Conservation (phyloP, 352 stramenopile species). For the Pythium periplocum region DNA sequence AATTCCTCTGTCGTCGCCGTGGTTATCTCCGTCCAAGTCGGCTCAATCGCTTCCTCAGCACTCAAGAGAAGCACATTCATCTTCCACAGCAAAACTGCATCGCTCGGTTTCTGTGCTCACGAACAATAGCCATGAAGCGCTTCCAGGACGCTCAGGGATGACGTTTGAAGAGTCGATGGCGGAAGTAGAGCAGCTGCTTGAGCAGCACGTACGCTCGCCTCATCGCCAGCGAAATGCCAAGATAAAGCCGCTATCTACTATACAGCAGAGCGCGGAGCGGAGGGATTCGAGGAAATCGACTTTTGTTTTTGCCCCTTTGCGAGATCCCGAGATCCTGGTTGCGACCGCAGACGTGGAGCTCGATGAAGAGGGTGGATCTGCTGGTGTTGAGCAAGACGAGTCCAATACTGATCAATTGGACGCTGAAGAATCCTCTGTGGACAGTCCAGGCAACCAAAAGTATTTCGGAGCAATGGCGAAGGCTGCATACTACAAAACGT, state of each 20-base stretch:
- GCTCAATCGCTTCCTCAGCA: too few species aligned
- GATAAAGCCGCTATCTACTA: conserved; percentile 12
- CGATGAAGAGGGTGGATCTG: conserved; percentile 14
- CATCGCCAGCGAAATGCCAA: conserved; percentile 16
- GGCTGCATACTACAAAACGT: conserved; percentile 48
- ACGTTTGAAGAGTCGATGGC: conserved; percentile 36
- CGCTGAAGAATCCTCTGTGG: conserved; percentile 9
- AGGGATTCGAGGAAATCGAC: conserved; percentile 8
- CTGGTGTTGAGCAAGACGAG: conserved; percentile 4
- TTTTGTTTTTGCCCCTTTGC: conserved; percentile 42
- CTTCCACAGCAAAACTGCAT: too few species aligned
- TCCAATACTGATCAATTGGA: background rate
- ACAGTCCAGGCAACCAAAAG: conserved; percentile 16
- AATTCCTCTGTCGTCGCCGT: too few species aligned
- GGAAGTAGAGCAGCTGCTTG: conserved; percentile 46
- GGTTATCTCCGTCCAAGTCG: too few species aligned
- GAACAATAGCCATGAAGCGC: conserved; percentile 1
- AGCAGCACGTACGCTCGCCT: conserved; percentile 24
- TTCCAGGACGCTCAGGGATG: conserved; percentile 11
- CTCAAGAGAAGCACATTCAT: too few species aligned
- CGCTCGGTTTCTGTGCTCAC: background rate
- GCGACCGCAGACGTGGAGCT: conserved; percentile 12
- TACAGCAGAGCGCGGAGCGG: conserved; percentile 8
- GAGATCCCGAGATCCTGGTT: conserved; percentile 28
- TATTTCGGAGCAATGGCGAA: conserved; percentile 47